Conservation (phyloP, 208 protist species). For the Trichomonas tenax region DNA sequence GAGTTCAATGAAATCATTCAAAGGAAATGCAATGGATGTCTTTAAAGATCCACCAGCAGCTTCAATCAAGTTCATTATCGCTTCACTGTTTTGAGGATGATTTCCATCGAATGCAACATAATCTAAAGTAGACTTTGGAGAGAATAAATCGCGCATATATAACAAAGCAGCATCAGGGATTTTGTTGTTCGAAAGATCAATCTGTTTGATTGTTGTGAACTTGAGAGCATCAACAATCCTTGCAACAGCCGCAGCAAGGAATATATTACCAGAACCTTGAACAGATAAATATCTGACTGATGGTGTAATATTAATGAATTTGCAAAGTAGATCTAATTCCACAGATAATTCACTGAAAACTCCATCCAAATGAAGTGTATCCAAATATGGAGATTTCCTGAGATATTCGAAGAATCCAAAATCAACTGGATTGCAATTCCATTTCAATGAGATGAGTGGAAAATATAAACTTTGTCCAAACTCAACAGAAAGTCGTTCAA, state of each 20-base stretch:
- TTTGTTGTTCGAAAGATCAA: not conserved
- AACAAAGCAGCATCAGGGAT: not conserved
- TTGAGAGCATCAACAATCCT: not conserved
- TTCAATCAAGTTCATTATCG: not conserved
- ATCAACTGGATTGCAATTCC: not conserved
- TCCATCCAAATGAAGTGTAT: not conserved
- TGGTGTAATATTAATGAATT: not conserved
- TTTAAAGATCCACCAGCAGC: not conserved
- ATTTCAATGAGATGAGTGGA: not conserved
- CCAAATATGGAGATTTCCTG: not conserved
- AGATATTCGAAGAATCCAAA: not conserved
- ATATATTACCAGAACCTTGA: not conserved
- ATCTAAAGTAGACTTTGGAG: not conserved
- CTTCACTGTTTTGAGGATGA: not conserved
- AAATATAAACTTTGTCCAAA: not conserved
- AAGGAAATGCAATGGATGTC: not conserved
- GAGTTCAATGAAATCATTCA: not conserved
- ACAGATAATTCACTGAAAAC: not conserved
- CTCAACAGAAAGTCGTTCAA: not conserved
- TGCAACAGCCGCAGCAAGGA: not conserved
- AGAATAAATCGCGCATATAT: not conserved
- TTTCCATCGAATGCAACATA: not conserved
- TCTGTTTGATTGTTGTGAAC: not conserved
- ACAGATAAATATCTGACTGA: not conserved
- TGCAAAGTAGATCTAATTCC: not conserved